Evolutionary conservation across 306 rosid species (phyloP).

Genomic region (Quercus gilva): DNA sequence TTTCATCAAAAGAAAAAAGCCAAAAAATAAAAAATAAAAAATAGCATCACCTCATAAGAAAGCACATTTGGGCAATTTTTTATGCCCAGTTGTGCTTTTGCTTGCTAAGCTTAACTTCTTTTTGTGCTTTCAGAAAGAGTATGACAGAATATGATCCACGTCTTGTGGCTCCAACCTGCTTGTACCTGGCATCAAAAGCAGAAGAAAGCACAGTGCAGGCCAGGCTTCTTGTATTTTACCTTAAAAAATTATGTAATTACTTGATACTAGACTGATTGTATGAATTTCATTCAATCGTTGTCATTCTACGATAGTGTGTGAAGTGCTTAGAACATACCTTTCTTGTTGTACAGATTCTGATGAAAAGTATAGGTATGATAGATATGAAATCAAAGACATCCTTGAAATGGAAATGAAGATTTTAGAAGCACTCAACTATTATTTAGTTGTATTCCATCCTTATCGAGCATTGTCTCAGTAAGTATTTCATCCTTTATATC

Average conservation of each 20-base stretch:
- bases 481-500: conserved; percentile 37
- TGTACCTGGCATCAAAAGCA: conserved; percentile 88
- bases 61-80: neutral
- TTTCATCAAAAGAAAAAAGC: too few species aligned
- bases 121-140: conserved; percentile 62
- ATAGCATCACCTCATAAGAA: neutral
- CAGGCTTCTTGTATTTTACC: conserved; percentile 71
- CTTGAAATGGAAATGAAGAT: conserved; percentile 99
- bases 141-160: conserved; percentile 92
- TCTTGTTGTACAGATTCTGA: conserved; percentile 58
- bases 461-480: conserved; percentile 88
- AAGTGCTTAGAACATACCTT: conserved; percentile 18
- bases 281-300: conserved; percentile 17
- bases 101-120: neutral
- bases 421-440: conserved; percentile 89
- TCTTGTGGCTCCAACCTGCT: conserved; percentile 91
- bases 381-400: conserved; percentile 86
- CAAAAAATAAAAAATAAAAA: too few species aligned
- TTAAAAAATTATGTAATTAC: conserved; percentile 57
- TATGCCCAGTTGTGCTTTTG: neutral
- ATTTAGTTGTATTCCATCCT: conserved; percentile 91
- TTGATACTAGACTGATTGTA: conserved; percentile 17
- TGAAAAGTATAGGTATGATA: conserved; percentile 77
- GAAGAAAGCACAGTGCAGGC: conserved; percentile 97
- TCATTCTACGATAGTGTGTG: conserved; percentile 1